phyloP scores from a whole-genome alignment of 148 eudicot genomes.

The Mesembryanthemum crystallinum region DNA sequence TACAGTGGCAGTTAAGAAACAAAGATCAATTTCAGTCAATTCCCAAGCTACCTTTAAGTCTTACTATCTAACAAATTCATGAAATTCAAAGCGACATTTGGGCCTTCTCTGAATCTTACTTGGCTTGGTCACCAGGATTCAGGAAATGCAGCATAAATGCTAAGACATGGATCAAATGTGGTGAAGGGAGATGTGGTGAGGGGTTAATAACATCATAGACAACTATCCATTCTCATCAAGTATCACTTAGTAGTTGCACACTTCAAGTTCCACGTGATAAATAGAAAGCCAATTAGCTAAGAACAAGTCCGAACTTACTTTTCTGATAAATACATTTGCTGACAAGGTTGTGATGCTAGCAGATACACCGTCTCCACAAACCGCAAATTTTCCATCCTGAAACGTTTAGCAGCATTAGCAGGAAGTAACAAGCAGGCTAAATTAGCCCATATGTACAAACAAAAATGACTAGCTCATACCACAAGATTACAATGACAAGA shows the following conservation, averaged over 20 bases:
- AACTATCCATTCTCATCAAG: neutral
- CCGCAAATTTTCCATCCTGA: slow-evolving; percentile 35
- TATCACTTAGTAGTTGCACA: neutral
- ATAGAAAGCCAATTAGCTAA: neutral
- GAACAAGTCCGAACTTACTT: slow-evolving; percentile 32
- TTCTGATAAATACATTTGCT: slow-evolving; percentile 40
- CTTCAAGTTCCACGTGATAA: neutral
- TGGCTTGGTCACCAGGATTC: neutral
- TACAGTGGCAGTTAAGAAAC: neutral
- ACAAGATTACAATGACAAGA: neutral
- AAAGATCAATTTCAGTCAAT: neutral
- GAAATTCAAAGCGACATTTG: neutral
- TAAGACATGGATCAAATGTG: neutral
- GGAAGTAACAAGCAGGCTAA: neutral
- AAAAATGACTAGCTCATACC: neutral
- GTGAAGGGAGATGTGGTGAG: neutral
- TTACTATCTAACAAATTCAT: neutral
- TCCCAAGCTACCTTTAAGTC: neutral
- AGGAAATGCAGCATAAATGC: neutral
- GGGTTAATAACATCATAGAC: neutral
- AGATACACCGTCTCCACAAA: slow-evolving; percentile 26
- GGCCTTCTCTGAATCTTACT: neutral
- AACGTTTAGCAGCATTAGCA: slow-evolving; percentile 22
- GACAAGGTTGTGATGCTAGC: slow-evolving; percentile 30
- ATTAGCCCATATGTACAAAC: neutral